Base-by-base conservation (phyloP, 768 basidiomycete genomes). In the Termitomyces sp. region DNA sequence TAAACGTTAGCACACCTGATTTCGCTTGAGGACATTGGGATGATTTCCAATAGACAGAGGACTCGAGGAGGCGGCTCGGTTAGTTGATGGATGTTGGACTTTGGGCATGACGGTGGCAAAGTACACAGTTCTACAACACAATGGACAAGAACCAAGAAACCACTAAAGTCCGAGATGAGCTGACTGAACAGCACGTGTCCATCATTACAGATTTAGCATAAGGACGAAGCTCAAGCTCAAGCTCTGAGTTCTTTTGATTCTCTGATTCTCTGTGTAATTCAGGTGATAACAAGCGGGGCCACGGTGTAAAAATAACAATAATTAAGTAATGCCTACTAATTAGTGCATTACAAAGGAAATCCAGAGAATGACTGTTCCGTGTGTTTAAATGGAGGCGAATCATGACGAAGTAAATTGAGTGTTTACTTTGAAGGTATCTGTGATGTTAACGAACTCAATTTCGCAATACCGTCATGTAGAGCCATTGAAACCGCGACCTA, bases 1-100 rank as follows among this genome's bases (percentile, higher is more conserved):
- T 51, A 43, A 43, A 32, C 41, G 46, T 28, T 22, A 56, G 38
- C 36, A 41, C 55, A 78, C 81, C 67, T 81, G 81, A 60, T 83
- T 83, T 52, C 81, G 68, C 62, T 81, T 83, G 30, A 81, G 68
- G 30, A 80, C 78, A 65, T 78, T 81, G 3, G 77, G 76, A 60
- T 78, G 75, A 45, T 69, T 62, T 56, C 67, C 66, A 43, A 66
- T 55, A 13, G 68, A 45, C 35, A 68, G 52, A 47, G 68, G 67
- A 61, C 67, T 65, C 38, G 69, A 65, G 63, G 66, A 61, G 28
- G 65, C 57, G n/a, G 62, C 57, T 52, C 67, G 65, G 54, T 65
- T 61, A 46, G 64, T 63, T n/a, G 67, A 65, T 50, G 62, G 58
- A 30, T 67, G 60, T 26, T 67, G 54, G 43, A 65, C 70, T 67